A percentile compares a stretch with the other conserved stretches of the same genome.
These are phyloP conservation scores for Escallonia rubra DNA, from an alignment of 129 eudicot genomes.

Conservation along the genomic window DNA sequence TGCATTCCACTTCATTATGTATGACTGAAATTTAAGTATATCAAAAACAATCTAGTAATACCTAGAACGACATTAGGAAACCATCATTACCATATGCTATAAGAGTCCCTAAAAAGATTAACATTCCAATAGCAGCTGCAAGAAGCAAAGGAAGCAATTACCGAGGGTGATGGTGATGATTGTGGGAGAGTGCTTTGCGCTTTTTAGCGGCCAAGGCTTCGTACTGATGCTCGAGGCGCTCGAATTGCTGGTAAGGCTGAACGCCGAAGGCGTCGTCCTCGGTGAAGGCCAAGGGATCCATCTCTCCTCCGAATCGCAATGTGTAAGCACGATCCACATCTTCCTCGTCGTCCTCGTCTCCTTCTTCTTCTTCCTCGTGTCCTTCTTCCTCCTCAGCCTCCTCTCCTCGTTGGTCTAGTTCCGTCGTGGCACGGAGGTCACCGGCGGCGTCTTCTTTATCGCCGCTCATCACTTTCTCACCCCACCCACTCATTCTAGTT, in stretches of 20 bases:
- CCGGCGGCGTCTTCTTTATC: slow-evolving; percentile 10
- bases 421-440: not conserved
- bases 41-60: too few relatives aligned
- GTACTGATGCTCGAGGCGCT: slow-evolving; percentile 52
- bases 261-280: slow-evolving; percentile 52
- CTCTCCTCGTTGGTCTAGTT: not conserved
- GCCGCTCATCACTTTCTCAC: not conserved
- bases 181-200: slow-evolving; percentile 38
- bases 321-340: slow-evolving; percentile 32
- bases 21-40: too few relatives aligned
- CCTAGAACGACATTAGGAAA: too few relatives aligned
- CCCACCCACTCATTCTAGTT: too few relatives aligned
- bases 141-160: not conserved
- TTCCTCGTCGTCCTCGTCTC: slow-evolving; percentile 45
- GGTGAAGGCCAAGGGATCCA: slow-evolving; percentile 50
- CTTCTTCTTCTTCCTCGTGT: slow-evolving; percentile 37
- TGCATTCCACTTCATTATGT: too few relatives aligned
- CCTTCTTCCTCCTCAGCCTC: slow-evolving; percentile 23
- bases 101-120: too few relatives aligned
- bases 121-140: not conserved
- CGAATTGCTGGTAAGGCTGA: slow-evolving; percentile 68
- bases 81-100: too few relatives aligned
- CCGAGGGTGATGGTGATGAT: not conserved
- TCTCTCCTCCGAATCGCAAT: slow-evolving; percentile 53
- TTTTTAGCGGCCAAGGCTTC: slow-evolving; percentile 78